Conservation (phyloP, 257 asterid species). For the Capsicum chinense region DNA sequence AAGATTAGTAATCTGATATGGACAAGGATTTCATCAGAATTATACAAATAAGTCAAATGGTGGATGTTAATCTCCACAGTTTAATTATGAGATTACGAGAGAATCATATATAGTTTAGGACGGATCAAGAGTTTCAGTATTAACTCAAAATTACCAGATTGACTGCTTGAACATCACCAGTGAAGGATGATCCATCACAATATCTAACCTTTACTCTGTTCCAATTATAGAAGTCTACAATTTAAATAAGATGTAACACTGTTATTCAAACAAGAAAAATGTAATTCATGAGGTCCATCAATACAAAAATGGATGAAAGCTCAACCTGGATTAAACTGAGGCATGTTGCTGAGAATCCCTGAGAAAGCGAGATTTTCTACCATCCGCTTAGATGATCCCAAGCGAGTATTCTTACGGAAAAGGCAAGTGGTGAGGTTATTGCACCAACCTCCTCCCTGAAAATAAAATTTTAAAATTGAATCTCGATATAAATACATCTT, state of each 20-base stretch:
- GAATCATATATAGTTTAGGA: background rate
- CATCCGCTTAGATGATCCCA: slow-evolving; percentile 83
- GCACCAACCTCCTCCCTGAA: slow-evolving; percentile 99
- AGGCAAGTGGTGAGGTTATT: slow-evolving; percentile 62
- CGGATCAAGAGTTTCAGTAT: background rate
- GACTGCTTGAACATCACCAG: slow-evolving; percentile 81
- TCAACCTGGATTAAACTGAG: slow-evolving; percentile 75
- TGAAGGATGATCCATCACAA: slow-evolving; percentile 90
- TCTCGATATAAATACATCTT: background rate
- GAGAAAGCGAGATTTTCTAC: slow-evolving; percentile 58
- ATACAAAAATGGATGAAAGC: background rate
- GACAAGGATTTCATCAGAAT: slow-evolving; percentile 14
- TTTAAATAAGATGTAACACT: slow-evolving; percentile 13
- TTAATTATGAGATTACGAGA: background rate
- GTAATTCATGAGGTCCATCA: background rate
- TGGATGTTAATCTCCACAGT: background rate
- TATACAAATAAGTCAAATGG: background rate
- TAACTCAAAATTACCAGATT: slow-evolving; percentile 53
- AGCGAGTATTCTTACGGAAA: slow-evolving; percentile 46
- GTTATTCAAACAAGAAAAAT: slow-evolving; percentile 11
- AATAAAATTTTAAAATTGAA: background rate
- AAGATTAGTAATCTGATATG: slow-evolving; percentile 45
- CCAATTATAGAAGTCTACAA: slow-evolving; percentile 81
- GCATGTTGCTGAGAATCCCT: slow-evolving; percentile 74
- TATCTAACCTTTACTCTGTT: slow-evolving; percentile 78